Evolutionary conservation across 2,329 filamentous ascomycete species (phyloP).

Genomic region (Arthrobotrys megalospora): DNA sequence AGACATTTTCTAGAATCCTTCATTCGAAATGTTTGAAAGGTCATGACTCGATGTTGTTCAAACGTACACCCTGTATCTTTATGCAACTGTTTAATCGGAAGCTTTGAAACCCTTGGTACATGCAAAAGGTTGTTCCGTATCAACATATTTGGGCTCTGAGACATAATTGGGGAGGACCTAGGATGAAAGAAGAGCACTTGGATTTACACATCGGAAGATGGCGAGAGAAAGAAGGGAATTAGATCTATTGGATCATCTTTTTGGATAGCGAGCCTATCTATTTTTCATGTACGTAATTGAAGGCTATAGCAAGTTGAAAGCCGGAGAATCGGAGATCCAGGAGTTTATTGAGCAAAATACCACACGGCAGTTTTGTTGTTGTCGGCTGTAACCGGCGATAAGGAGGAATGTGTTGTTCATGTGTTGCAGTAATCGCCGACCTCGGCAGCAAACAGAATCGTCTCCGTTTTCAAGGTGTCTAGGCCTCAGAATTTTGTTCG

Average conservation of each 20-base stretch:
- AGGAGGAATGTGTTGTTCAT: slow-evolving; percentile 36
- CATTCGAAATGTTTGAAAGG: not conserved
- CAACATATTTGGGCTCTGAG: too few relatives aligned
- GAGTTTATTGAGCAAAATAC: not conserved
- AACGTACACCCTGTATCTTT: not conserved
- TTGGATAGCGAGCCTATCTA: too few relatives aligned
- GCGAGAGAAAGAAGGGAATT: too few relatives aligned
- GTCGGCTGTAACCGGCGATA: slow-evolving; percentile 35
- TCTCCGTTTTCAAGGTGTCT: slow-evolving; percentile 26
- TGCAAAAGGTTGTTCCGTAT: not conserved
- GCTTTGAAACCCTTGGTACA: not conserved
- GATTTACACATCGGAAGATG: too few relatives aligned
- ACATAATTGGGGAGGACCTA: too few relatives aligned
- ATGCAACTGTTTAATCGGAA: not conserved
- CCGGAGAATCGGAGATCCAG: too few relatives aligned
- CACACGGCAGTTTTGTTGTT: not conserved
- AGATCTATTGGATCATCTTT: too few relatives aligned
- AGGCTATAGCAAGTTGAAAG: too few relatives aligned
- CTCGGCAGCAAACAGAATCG: slow-evolving; percentile 51
- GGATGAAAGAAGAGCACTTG: too few relatives aligned
- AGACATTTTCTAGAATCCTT: not conserved
- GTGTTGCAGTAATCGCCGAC: slow-evolving; percentile 59
- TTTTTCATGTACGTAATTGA: too few relatives aligned
- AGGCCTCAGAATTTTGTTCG: slow-evolving; percentile 58
- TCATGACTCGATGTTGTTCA: not conserved